Base-by-base conservation (phyloP, 2,329 filamentous ascomycete species). In the Orbilia oligospora region DNA sequence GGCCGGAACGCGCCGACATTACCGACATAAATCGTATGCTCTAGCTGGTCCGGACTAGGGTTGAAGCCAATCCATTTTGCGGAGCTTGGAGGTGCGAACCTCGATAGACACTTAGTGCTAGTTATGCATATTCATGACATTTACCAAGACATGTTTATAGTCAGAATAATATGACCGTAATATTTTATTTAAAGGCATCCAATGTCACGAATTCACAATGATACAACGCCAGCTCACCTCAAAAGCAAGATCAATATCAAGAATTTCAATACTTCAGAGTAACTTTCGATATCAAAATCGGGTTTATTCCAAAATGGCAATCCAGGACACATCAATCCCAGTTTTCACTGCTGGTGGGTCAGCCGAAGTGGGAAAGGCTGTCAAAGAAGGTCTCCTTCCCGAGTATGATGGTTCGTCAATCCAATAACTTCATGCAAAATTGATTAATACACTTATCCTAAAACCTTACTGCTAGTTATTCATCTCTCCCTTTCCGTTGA, bases 331-430 rank as follows among this genome's bases (percentile, higher is more conserved):
- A 18, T 44, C 44, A 18, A 78, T 78, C 30, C 73, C 73, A 22
- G 33, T 78, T 16, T 78, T 78, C 33, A 71, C 73, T 24, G 61
- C 63, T 30, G 73, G 73, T n/a, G 72, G 36, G 48, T 66, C 51
- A 12, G 14, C 30, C n/a, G 8, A 46, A 24, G 48, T 78, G 4
- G 73, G 49, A n/a, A 68, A 27, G 20, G 33, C 61, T 8, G 36
- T 78, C 22, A 44, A 72, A 51, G 67, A 71, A 53, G 51, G 53
- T 5, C 67, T 78, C 30, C 73, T 78, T 56, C 73, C 73, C 8
- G 67, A 78, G 2, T 78, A 68, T 18, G 73, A 78, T 41, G 41
- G 73, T 78, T 64, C n/a, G 67, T 64, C 48, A 4, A 20, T 27
- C 12, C 20, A 8, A 24, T 46, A 12, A 48, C 18, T 14, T 58